Percentiles rank a stretch among this genome's conserved stretches.
Conservation (phyloP, 2,329 filamentous ascomycete genomes). For the Venturia nashicola region DNA sequence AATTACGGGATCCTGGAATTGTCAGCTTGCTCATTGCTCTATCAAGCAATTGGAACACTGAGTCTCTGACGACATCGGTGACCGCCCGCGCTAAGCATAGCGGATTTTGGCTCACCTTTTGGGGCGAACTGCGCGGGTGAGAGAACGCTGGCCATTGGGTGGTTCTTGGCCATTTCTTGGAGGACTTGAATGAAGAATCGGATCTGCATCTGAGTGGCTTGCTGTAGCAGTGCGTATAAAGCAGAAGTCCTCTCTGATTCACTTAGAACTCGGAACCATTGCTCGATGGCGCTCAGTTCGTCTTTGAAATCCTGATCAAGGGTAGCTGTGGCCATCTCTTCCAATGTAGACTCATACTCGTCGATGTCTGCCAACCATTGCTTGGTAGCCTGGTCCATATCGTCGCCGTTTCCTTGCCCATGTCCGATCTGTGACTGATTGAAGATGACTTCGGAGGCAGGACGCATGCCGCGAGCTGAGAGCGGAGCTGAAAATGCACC, state of each 20-base stretch:
- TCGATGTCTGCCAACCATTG: slow-evolving; percentile 99
- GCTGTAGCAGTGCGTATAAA: slow-evolving; percentile 87
- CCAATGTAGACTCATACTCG: slow-evolving; percentile 95
- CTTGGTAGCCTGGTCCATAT: slow-evolving; percentile 85
- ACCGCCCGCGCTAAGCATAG: background rate
- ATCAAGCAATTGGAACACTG: slow-evolving; percentile 90
- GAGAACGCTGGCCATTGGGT: slow-evolving; percentile 90
- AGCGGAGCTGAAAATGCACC: slow-evolving; percentile 60
- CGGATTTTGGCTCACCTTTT: slow-evolving; percentile 53
- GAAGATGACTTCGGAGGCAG: slow-evolving; percentile 86
- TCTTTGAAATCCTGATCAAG: slow-evolving; percentile 99
- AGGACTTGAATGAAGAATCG: slow-evolving; percentile 98
- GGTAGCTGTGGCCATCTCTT: slow-evolving; percentile 98
- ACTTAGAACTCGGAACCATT: slow-evolving; percentile 97
- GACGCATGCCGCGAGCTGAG: slow-evolving; percentile 69
- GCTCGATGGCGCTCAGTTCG: slow-evolving; percentile 95
- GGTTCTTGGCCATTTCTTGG: slow-evolving; percentile 97
- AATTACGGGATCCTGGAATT: slow-evolving; percentile 77
- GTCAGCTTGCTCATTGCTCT: slow-evolving; percentile 95
- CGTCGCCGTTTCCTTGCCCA: slow-evolving; percentile 64
- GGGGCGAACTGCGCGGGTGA: slow-evolving; percentile 89
- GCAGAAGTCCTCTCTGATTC: slow-evolving; percentile 94
- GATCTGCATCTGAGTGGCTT: slow-evolving; percentile 98
- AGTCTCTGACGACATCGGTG: slow-evolving; percentile 35
- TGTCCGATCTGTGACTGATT: slow-evolving; percentile 59